Evolutionary conservation across 2,329 filamentous ascomycete species (phyloP).

Genomic region (Ophidiomyces ophidiicola): DNA sequence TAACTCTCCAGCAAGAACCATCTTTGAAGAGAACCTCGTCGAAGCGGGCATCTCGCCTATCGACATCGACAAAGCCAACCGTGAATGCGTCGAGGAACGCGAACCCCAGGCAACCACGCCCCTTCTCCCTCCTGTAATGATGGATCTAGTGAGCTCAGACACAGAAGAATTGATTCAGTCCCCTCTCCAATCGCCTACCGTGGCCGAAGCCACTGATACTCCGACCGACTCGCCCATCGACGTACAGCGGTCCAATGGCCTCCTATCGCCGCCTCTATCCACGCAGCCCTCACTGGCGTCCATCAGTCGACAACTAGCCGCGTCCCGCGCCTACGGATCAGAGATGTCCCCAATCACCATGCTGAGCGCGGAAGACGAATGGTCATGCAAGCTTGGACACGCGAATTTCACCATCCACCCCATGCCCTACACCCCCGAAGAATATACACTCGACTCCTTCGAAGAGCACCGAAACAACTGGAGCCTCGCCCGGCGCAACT

Average conservation of each 20-base stretch:
- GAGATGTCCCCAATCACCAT: constrained; percentile 54
- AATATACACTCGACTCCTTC: constrained; percentile 48
- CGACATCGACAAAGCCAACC: constrained; percentile 43
- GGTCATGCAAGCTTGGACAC: constrained; percentile 76
- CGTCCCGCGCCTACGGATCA: constrained; percentile 38
- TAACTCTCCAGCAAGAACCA: constrained; percentile 51
- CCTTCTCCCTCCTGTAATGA: constrained; percentile 69
- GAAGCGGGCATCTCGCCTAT: constrained; percentile 41
- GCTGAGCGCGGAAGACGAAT: constrained; percentile 59
- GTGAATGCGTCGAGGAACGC: constrained; percentile 40
- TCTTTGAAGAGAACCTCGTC: constrained; percentile 44
- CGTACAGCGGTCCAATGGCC: constrained; percentile 36
- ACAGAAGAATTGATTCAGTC: constrained; percentile 53
- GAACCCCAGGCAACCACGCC: constrained; percentile 65
- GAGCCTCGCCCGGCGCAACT: constrained; percentile 72
- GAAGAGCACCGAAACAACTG: constrained; percentile 63
- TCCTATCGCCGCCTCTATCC: constrained; percentile 58
- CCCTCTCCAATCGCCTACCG: constrained; percentile 72
- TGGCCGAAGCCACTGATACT: constrained; percentile 47
- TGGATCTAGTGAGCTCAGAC: constrained; percentile 39
- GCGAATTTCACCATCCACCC: constrained; percentile 86
- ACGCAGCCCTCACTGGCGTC: constrained; percentile 67
- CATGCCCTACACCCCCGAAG: constrained; percentile 60
- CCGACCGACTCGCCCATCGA: constrained; percentile 37
- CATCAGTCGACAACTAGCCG: constrained; percentile 44